These are phyloP conservation scores for Naganishia vishniacii DNA, from an alignment of 768 basidiomycete species.

Conservation along the genomic window DNA sequence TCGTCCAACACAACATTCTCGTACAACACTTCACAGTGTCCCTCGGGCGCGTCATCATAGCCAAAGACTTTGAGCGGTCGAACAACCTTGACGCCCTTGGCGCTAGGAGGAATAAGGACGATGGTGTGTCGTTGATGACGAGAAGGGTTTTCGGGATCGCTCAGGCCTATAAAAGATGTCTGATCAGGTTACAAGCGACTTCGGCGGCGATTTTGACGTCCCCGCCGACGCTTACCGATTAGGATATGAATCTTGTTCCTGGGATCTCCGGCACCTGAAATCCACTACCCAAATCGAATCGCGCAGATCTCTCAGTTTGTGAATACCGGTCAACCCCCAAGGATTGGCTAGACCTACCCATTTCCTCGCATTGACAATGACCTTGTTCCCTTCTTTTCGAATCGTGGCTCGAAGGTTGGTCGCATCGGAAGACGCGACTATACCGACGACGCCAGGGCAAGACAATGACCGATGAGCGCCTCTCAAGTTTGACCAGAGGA, in stretches of 20 bases:
- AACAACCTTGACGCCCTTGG: constrained; percentile 79
- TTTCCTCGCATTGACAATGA: constrained; percentile 93
- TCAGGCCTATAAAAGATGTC: constrained; percentile 46
- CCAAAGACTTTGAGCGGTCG: constrained; percentile 92
- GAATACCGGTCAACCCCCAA: too few relatives aligned
- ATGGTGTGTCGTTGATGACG: constrained; percentile 82
- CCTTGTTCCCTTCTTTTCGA: constrained; percentile 78
- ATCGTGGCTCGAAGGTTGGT: constrained; percentile 75
- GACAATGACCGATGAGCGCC: too few relatives aligned
- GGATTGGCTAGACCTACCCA: constrained; percentile 63
- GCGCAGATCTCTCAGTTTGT: too few relatives aligned
- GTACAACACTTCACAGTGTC: constrained; percentile 92
- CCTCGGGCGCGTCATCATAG: constrained; percentile 92
- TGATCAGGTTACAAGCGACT: neutral
- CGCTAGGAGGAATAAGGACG: constrained; percentile 83
- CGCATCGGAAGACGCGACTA: constrained; percentile 87
- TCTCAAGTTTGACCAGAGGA: neutral
- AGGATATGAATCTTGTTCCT: constrained; percentile 83
- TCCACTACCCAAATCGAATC: constrained; percentile 61
- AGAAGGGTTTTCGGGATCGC: constrained; percentile 73
- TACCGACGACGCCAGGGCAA: neutral
- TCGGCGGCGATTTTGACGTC: too few relatives aligned
- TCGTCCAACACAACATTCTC: constrained; percentile 87
- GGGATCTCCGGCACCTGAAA: constrained; percentile 92
- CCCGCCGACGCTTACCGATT: constrained; percentile 73